Evolutionary conservation across 306 rosid species (phyloP), one percentile per base, ranked within the genome.

Genomic region (Trifolium repens): DNA sequence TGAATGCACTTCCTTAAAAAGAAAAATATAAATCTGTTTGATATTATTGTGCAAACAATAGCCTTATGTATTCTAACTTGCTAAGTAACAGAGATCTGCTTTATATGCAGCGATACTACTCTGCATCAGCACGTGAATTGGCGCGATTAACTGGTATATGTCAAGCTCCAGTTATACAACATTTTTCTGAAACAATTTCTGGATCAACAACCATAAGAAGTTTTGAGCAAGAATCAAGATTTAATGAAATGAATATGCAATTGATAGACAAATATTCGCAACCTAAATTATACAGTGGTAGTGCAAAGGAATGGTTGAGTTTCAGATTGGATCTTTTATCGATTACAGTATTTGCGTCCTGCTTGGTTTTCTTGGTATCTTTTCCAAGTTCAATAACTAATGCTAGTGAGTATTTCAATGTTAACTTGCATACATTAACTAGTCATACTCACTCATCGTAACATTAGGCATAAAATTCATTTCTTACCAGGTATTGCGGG

Each of bases 141-240:
- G 76, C 98, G 14, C 87, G 97, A 37, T 80, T 91, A 75, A 85
- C 87, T 69, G 98, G 98, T 43, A 86, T 81, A 62, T 93, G 97
- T 71, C 87, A 91, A 87, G 96, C 98, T 74, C 97, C 93, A n/a
- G 92, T 88, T 16, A 88, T 93, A 57, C 97, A 91, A 57, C 93
- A 89, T 68, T 93, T 93, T 84, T 74, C 96, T 0, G 97, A 93
- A 83, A 91, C 96, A 1, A 87, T 93, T 52, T 91, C 91, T 8
- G 98, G 97, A 58, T 75, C 91, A 67, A 85, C 85, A 54, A 91
- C 98, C 47, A 93, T 91, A 42, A 87, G 98, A 76, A 75, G 96
- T 82, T 91, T 91, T 54, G 90, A 89, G 40, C 93, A 91, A 79
- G 90, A 84, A 61, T 79, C 87, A 8, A 88, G 91, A 84, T 93